Percentiles rank a stretch among this genome's conserved stretches.
Evolutionary conservation across 2,329 filamentous ascomycete species (phyloP).

Genomic region (Orbilia brochopaga): DNA sequence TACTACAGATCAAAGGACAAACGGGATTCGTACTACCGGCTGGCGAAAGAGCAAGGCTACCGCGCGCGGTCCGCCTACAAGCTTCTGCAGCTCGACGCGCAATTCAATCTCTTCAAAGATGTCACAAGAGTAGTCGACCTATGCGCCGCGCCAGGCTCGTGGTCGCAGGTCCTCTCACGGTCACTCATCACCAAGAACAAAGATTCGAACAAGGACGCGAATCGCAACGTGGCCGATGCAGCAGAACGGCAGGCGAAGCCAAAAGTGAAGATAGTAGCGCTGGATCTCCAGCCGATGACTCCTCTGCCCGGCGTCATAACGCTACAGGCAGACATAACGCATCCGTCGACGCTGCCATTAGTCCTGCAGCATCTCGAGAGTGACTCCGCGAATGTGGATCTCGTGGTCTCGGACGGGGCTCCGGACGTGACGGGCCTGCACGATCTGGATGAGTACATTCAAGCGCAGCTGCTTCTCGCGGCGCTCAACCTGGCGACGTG

Average conservation of each 20-base stretch:
- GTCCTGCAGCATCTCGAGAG: slow-evolving; percentile 84
- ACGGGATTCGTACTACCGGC: slow-evolving; percentile 94
- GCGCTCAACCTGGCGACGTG: slow-evolving; percentile 92
- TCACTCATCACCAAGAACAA: slow-evolving; percentile 70
- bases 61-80: slow-evolving; percentile 96
- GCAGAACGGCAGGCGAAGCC: slow-evolving; percentile 60
- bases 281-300: slow-evolving; percentile 95
- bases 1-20: slow-evolving; percentile 74
- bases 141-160: slow-evolving; percentile 93
- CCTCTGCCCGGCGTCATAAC: slow-evolving; percentile 90
- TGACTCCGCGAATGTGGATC: slow-evolving; percentile 71
- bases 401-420: slow-evolving; percentile 93
- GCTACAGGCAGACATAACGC: slow-evolving; percentile 93
- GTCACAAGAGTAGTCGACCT: slow-evolving; percentile 94
- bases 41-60: slow-evolving; percentile 99
- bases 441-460: slow-evolving; percentile 97
- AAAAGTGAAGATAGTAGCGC: slow-evolving; percentile 86
- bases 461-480: slow-evolving; percentile 91
- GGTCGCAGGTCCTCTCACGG: slow-evolving; percentile 94
- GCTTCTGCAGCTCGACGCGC: slow-evolving; percentile 90
- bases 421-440: slow-evolving; percentile 96
- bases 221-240: slow-evolving; percentile 56
- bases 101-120: slow-evolving; percentile 88
- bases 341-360: slow-evolving; percentile 90
- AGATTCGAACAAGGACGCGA: slow-evolving; percentile 53